phyloP scores from a whole-genome alignment of 2,329 filamentous ascomycete genomes.

The Phoma sp. region DNA sequence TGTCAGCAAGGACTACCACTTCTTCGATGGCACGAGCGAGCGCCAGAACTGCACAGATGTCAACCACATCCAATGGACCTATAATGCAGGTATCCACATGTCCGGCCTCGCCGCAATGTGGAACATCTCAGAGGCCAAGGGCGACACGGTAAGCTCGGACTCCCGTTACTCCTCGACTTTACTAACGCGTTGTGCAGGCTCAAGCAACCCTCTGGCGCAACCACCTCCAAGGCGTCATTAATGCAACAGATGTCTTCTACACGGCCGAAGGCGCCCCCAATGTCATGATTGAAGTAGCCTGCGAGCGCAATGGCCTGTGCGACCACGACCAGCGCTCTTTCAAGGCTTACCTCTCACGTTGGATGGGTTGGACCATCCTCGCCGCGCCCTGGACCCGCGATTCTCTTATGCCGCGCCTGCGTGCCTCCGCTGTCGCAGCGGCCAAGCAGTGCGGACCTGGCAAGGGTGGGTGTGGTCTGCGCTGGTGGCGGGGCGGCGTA shows the following conservation, averaged over 20 bases:
- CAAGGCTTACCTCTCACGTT: slow-evolving; percentile 52
- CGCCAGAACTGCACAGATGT: slow-evolving; percentile 52
- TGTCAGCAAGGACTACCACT: slow-evolving; percentile 54
- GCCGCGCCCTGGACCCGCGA: slow-evolving; percentile 45
- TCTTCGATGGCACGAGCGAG: slow-evolving; percentile 55
- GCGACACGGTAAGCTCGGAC: slow-evolving; percentile 31
- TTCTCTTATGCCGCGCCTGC: slow-evolving; percentile 59
- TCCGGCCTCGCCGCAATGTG: slow-evolving; percentile 55
- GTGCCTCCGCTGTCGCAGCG: slow-evolving; percentile 62
- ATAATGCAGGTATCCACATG: slow-evolving; percentile 55
- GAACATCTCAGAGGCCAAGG: slow-evolving; percentile 52
- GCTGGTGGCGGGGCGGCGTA: slow-evolving; percentile 50
- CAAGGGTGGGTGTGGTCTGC: slow-evolving; percentile 55
- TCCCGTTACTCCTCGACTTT: too few relatives aligned
- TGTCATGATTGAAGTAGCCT: slow-evolving; percentile 57
- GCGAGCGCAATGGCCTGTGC: slow-evolving; percentile 54
- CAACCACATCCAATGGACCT: slow-evolving; percentile 55
- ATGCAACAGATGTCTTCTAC: slow-evolving; percentile 53
- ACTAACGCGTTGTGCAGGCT: too few relatives aligned
- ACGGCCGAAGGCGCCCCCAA: slow-evolving; percentile 50
- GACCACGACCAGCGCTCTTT: slow-evolving; percentile 56
- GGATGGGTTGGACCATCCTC: slow-evolving; percentile 50
- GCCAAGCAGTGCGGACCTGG: slow-evolving; percentile 62
- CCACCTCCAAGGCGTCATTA: slow-evolving; percentile 42
- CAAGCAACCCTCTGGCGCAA: slow-evolving; percentile 29